A percentile compares a stretch with the other conserved stretches of the same genome.
Conservation (phyloP, 1,284 basidiomycete species). For the Cryptococcus floricola region DNA sequence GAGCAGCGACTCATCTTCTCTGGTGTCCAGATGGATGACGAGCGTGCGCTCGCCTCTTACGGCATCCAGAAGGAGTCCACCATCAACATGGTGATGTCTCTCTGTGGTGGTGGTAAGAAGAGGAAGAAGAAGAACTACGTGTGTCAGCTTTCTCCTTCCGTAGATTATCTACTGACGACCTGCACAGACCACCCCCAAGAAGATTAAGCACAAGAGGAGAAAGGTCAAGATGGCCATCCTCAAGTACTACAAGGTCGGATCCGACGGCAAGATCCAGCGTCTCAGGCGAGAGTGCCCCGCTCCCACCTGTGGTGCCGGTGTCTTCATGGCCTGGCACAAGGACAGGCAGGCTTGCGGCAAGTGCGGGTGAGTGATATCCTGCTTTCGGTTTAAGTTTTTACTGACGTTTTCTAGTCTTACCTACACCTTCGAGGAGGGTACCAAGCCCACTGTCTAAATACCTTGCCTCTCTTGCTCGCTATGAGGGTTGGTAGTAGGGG, state of each 20-base stretch:
- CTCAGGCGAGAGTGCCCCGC: slow-evolving; percentile 83
- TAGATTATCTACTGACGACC: neutral
- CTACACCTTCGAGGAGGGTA: slow-evolving; percentile 69
- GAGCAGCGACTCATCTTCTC: slow-evolving; percentile 98
- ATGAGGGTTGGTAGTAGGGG: neutral
- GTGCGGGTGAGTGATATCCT: slow-evolving; percentile 56
- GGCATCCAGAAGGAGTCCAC: slow-evolving; percentile 97
- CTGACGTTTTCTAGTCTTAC: slow-evolving; percentile 54
- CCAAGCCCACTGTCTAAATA: slow-evolving; percentile 40
- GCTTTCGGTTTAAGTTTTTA: neutral
- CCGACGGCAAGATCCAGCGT: slow-evolving; percentile 98
- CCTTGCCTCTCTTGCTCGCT: neutral
- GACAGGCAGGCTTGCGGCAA: slow-evolving; percentile 95
- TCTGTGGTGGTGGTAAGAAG: slow-evolving; percentile 85
- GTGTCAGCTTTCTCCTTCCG: slow-evolving; percentile 10
- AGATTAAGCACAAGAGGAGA: slow-evolving; percentile 99
- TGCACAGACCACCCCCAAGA: slow-evolving; percentile 86
- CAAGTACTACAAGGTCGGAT: slow-evolving; percentile 98
- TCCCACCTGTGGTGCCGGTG: slow-evolving; percentile 87
- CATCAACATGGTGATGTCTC: slow-evolving; percentile 88
- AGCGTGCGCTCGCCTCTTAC: slow-evolving; percentile 84
- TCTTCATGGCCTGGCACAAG: slow-evolving; percentile 95
- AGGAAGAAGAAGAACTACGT: slow-evolving; percentile 99
- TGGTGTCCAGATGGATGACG: slow-evolving; percentile 96
- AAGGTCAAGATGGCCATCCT: slow-evolving; percentile 99